Conservation (phyloP, 2,329 filamentous ascomycete genomes). For the Escovopsis sp. region DNA sequence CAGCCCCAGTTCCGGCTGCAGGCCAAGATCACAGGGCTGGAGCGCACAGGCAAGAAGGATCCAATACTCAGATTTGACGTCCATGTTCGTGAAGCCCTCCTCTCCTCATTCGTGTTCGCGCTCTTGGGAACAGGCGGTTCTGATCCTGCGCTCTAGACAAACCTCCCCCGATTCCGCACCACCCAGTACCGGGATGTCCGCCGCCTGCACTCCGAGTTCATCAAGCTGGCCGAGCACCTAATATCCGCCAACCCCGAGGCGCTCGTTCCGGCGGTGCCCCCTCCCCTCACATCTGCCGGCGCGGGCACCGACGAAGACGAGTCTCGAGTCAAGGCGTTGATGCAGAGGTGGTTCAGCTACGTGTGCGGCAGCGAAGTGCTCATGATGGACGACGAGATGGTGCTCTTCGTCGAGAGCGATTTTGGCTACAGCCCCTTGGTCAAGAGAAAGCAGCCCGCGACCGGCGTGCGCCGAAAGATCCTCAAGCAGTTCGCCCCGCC, state of each 20-base stretch:
- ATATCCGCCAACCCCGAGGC: constrained; percentile 97
- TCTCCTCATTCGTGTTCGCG: too few relatives aligned
- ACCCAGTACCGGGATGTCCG: constrained; percentile 97
- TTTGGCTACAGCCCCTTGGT: constrained; percentile 96
- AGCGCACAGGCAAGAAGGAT: constrained; percentile 89
- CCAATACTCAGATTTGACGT: constrained; percentile 91
- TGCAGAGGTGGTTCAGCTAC: constrained; percentile 92
- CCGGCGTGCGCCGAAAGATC: constrained; percentile 85
- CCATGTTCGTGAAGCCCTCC: constrained; percentile 45
- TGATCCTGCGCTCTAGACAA: constrained; percentile 49
- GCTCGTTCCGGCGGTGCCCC: constrained; percentile 84
- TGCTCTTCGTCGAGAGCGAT: constrained; percentile 97
- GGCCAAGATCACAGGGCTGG: constrained; percentile 85
- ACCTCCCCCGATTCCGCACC: constrained; percentile 93
- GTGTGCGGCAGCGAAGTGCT: constrained; percentile 85
- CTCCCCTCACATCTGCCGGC: constrained; percentile 85
- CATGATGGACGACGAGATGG: constrained; percentile 91
- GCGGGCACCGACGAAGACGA: constrained; percentile 96
- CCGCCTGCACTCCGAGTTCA: constrained; percentile 86
- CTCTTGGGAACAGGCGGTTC: too few relatives aligned
- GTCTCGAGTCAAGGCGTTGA: constrained; percentile 66
- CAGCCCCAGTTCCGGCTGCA: constrained; percentile 72
- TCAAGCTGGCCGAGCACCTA: constrained; percentile 89
- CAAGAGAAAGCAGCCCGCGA: constrained; percentile 91
- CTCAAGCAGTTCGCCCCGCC: constrained; percentile 97